phyloP scores from a whole-genome alignment of 257 asterid species.

The Echites panduratus region DNA sequence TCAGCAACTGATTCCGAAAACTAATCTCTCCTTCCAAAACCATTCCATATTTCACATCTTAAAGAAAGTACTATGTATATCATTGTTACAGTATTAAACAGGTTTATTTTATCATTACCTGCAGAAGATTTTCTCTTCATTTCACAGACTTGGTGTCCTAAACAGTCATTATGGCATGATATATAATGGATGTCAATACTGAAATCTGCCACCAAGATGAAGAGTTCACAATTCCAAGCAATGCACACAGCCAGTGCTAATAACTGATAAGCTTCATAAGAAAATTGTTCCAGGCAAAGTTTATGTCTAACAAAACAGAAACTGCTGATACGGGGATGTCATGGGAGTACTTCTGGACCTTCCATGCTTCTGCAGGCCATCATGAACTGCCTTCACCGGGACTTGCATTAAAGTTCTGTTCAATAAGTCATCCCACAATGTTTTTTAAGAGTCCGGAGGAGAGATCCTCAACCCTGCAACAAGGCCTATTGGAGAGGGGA shows the following conservation, averaged over 20 bases:
- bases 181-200: not conserved
- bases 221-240: not conserved
- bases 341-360: not conserved
- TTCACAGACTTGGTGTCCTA: not conserved
- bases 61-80: not conserved
- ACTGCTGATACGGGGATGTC: not conserved
- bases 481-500: not conserved
- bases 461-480: not conserved
- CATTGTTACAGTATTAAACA: not conserved
- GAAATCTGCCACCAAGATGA: not conserved
- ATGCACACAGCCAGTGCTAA: not conserved
- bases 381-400: not conserved
- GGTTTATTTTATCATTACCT: not conserved
- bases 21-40: too few relatives aligned
- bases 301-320: not conserved
- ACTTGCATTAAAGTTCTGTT: not conserved
- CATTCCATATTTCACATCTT: too few relatives aligned
- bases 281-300: not conserved
- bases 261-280: not conserved
- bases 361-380: not conserved
- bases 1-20: not conserved
- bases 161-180: not conserved
- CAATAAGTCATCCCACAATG: not conserved
- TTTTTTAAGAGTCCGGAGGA: not conserved
- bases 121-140: not conserved